These are phyloP conservation scores for Prosopis cineraria DNA, from an alignment of 306 rosid species.

Conservation along the genomic window DNA sequence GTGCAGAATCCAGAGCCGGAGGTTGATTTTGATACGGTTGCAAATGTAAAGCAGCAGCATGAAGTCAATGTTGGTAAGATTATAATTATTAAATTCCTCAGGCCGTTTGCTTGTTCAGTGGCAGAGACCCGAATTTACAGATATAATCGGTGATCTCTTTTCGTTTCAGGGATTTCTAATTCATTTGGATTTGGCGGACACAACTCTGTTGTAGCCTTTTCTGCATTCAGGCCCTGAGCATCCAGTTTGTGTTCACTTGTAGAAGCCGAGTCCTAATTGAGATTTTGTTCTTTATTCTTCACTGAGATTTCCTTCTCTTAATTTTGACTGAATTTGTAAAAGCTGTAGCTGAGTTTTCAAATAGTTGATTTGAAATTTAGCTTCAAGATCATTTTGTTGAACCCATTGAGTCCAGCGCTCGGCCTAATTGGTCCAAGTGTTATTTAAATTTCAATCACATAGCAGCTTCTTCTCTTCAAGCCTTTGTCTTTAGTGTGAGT, in stretches of 20 bases:
- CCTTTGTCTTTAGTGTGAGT: too few relatives aligned
- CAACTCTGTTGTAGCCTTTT: constrained; percentile 91
- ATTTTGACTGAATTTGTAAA: background rate
- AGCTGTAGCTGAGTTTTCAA: background rate
- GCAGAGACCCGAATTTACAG: background rate
- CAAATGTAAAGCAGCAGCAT: constrained; percentile 80
- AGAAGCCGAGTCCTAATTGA: background rate
- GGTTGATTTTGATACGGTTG: constrained; percentile 92
- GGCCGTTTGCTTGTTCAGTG: background rate
- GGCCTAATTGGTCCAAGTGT: background rate
- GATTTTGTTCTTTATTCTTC: background rate
- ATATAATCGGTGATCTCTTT: background rate
- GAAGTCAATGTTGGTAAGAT: constrained; percentile 80
- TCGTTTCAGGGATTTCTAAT: constrained; percentile 57
- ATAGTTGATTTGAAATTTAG: background rate
- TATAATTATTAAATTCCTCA: background rate
- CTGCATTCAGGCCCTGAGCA: constrained; percentile 86
- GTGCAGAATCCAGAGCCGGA: constrained; percentile 88
- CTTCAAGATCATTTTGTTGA: background rate
- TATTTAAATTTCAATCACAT: background rate
- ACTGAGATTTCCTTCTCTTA: background rate
- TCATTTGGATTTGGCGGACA: constrained; percentile 99
- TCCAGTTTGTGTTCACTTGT: background rate
- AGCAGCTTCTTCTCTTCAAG: too few relatives aligned
- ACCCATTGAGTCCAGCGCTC: background rate